Evolutionary conservation across 495 filamentous ascomycete genomes (phyloP).

Genomic region (Aspergillus indologenus): DNA sequence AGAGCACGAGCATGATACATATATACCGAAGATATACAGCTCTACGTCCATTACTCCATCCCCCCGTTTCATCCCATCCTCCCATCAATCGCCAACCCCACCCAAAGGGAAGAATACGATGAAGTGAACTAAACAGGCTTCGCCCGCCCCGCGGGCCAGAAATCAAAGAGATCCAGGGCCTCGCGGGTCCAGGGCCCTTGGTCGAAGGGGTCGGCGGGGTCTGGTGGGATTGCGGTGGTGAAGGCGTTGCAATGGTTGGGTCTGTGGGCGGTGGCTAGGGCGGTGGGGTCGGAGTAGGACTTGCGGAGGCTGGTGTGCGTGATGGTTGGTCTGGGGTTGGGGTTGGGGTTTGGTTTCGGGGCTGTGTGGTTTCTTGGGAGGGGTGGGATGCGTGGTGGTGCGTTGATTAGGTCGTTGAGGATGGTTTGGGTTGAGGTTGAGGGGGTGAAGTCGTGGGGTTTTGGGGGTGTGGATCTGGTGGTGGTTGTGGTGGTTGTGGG

Average conservation of each 20-base stretch:
- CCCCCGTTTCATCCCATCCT: no score
- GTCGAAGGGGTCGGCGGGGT: constrained; percentile 19
- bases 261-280: constrained; percentile 19
- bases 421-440: constrained; percentile 32
- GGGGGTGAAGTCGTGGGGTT: constrained; percentile 16
- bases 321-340: background rate
- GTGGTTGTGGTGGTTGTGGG: background rate
- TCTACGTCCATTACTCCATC: no score
- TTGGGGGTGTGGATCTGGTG: background rate
- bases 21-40: no score
- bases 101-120: no score
- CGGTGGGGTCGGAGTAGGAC: constrained; percentile 36
- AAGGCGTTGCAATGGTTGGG: constrained; percentile 14
- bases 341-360: background rate
- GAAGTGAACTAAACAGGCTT: constrained; percentile 24
- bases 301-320: constrained; percentile 31
- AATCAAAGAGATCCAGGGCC: constrained; percentile 59
- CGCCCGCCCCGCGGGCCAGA: constrained; percentile 43
- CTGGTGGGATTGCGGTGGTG: constrained; percentile 14
- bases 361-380: no score
- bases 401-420: constrained; percentile 30
- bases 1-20: no score
- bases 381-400: background rate
- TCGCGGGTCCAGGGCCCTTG: constrained; percentile 57
- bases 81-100: no score